Conservation (phyloP, 2,329 filamentous ascomycete genomes). For the Didymella exigua region DNA sequence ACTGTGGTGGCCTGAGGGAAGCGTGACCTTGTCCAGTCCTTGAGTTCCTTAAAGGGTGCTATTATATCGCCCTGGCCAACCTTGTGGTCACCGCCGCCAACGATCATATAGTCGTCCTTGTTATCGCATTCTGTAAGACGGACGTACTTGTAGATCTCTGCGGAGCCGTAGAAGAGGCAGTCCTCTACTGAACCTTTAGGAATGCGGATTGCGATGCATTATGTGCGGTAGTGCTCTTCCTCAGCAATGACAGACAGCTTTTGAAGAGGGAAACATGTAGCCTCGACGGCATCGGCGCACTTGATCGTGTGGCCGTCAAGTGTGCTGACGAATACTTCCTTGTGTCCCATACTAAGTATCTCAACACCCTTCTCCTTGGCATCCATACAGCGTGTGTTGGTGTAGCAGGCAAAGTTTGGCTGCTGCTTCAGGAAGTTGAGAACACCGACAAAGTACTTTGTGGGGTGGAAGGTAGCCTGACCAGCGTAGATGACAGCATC, state of each 20-base stretch:
- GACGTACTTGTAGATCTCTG: constrained; percentile 62
- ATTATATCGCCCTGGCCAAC: constrained; percentile 59
- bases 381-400: constrained; percentile 56
- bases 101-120: constrained; percentile 60
- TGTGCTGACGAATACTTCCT: constrained; percentile 56
- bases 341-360: constrained; percentile 53
- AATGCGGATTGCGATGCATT: constrained; percentile 62
- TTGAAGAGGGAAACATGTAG: constrained; percentile 62
- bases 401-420: constrained; percentile 60
- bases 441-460: constrained; percentile 60
- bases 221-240: constrained; percentile 61
- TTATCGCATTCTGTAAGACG: constrained; percentile 61
- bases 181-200: constrained; percentile 61
- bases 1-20: constrained; percentile 57
- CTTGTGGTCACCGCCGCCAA: constrained; percentile 64
- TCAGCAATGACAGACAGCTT: constrained; percentile 60
- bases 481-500: constrained; percentile 55
- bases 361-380: constrained; percentile 58
- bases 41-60: constrained; percentile 58
- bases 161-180: constrained; percentile 61
- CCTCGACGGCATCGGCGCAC: constrained; percentile 58
- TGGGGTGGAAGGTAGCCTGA: constrained; percentile 64
- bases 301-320: constrained; percentile 55
- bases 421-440: constrained; percentile 59
- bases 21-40: constrained; percentile 59